These are phyloP conservation scores for Pleurotus ostreatus DNA, from an alignment of 768 basidiomycete genomes.

Conservation along the genomic window DNA sequence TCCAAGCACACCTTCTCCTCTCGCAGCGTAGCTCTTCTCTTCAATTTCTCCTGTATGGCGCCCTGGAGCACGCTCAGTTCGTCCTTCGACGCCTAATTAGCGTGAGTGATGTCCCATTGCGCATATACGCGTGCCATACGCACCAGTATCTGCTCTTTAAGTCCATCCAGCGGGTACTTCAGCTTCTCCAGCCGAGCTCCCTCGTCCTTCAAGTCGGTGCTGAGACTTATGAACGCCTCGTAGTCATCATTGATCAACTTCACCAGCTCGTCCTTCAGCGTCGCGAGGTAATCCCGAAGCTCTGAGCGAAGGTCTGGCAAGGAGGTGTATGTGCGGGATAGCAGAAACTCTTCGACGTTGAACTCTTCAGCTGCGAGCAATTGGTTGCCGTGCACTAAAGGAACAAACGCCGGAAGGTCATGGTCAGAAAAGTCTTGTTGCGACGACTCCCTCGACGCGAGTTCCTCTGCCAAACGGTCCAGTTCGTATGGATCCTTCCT, in stretches of 20 bases:
- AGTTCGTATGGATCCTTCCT: slow-evolving; percentile 58
- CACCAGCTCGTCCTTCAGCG: slow-evolving; percentile 90
- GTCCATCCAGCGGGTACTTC: slow-evolving; percentile 57
- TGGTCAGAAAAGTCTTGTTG: slow-evolving; percentile 18
- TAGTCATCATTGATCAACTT: slow-evolving; percentile 97
- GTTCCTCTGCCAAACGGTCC: slow-evolving; percentile 70
- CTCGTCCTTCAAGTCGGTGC: slow-evolving; percentile 88
- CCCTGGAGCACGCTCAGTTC: slow-evolving; percentile 66
- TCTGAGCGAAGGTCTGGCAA: slow-evolving; percentile 86
- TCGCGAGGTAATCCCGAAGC: slow-evolving; percentile 77
- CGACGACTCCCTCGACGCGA: slow-evolving; percentile 48
- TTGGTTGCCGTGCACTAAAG: slow-evolving; percentile 78
- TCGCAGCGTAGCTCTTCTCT: slow-evolving; percentile 67
- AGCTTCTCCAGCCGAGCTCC: slow-evolving; percentile 66
- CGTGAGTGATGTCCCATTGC: neutral
- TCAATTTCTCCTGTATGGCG: slow-evolving; percentile 75
- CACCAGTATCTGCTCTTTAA: slow-evolving; percentile 70
- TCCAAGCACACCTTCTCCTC: slow-evolving; percentile 71
- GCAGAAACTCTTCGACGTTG: slow-evolving; percentile 82
- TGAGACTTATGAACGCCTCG: slow-evolving; percentile 94
- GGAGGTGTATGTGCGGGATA: slow-evolving; percentile 80
- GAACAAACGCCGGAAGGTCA: slow-evolving; percentile 59
- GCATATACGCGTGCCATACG: slow-evolving; percentile 19
- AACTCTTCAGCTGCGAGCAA: slow-evolving; percentile 68
- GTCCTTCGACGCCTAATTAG: slow-evolving; percentile 50